Conservation (phyloP, 106 monocot genomes). For the Acanthochlamys bracteata region DNA sequence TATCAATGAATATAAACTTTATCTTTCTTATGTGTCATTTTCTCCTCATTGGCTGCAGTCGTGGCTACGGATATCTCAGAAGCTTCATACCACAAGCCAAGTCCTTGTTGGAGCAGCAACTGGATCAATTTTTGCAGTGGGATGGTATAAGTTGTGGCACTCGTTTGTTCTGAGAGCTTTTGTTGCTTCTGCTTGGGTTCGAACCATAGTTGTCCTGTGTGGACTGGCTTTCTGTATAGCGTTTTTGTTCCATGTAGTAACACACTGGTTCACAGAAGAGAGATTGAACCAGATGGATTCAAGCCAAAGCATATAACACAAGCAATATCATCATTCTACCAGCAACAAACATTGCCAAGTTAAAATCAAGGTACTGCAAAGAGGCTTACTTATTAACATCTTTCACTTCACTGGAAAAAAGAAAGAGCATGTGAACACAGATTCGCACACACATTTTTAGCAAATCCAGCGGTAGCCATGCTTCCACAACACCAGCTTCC, state of each 20-base stretch:
- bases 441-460: no score
- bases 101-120: conserved; percentile 65
- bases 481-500: no score
- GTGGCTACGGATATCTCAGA: conserved; percentile 74
- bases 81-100: conserved; percentile 61
- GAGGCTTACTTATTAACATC: no score
- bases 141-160: conserved; percentile 82
- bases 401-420: no score
- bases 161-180: conserved; percentile 48
- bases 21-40: not conserved
- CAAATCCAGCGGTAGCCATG: no score
- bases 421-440: no score
- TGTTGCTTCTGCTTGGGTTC: conserved; percentile 45
- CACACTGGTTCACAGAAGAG: conserved; percentile 66
- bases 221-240: conserved; percentile 25
- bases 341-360: no score
- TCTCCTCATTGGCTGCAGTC: no score
- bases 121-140: conserved; percentile 33
- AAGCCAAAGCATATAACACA: no score
- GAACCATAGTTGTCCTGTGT: conserved; percentile 34
- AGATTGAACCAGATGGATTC: no score
- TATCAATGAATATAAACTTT: not conserved
- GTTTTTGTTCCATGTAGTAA: conserved; percentile 43
- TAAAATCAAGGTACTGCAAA: no score
- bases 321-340: no score